These are phyloP conservation scores for Saccharomyces eubayanus DNA, from an alignment of 805 yeast species.

Conservation along the genomic window DNA sequence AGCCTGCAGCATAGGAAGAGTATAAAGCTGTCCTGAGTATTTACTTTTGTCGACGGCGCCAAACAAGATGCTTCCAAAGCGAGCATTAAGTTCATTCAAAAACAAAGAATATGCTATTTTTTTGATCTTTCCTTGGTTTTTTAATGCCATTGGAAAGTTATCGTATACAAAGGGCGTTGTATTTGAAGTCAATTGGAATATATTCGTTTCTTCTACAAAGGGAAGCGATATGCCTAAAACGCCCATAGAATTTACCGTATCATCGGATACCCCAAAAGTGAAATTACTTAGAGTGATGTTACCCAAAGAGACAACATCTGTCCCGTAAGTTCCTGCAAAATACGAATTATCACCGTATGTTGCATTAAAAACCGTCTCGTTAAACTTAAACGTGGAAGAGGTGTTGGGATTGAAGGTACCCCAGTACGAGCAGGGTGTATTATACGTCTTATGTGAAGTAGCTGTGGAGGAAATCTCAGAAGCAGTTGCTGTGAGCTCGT, in stretches of 20 bases:
- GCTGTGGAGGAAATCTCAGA: not conserved
- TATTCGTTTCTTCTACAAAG: slow-evolving; percentile 44
- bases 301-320: slow-evolving; percentile 50
- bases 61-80: slow-evolving; percentile 34
- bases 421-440: slow-evolving; percentile 15
- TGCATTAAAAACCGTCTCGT: slow-evolving; percentile 33
- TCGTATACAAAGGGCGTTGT: slow-evolving; percentile 11
- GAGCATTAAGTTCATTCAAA: slow-evolving; percentile 27
- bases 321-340: slow-evolving; percentile 36
- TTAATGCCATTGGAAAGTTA: slow-evolving; percentile 28
- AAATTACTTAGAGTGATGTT: slow-evolving; percentile 40
- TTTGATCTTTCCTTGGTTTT: slow-evolving; percentile 35
- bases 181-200: slow-evolving; percentile 16
- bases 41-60: slow-evolving; percentile 49
- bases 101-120: slow-evolving; percentile 40
- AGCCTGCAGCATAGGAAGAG: slow-evolving; percentile 23
- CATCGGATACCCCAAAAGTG: slow-evolving; percentile 65
- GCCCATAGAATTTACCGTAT: slow-evolving; percentile 50
- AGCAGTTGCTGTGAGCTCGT: slow-evolving; percentile 3
- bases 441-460: slow-evolving; percentile 8
- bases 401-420: slow-evolving; percentile 11
- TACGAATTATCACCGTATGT: slow-evolving; percentile 43
- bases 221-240: slow-evolving; percentile 61
- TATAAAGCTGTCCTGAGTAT: slow-evolving; percentile 36
- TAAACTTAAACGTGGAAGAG: slow-evolving; percentile 15